A percentile compares a stretch with the other conserved stretches of the same genome.
phyloP scores from a whole-genome alignment of 2,329 filamentous ascomycete species.

The Aspergillus udagawae region DNA sequence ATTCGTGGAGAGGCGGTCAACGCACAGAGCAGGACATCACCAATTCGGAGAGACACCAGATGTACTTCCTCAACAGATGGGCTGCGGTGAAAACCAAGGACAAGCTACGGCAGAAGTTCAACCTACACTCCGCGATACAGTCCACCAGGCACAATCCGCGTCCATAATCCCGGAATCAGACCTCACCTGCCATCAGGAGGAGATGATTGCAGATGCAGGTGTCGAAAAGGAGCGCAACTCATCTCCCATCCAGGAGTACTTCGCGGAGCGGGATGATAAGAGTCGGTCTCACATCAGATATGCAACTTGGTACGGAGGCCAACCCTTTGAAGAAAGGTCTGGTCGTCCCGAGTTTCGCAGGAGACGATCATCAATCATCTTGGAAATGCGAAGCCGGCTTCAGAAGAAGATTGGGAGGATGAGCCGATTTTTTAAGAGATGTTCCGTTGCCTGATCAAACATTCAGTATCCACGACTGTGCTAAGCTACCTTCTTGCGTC shows the following conservation, averaged over 20 bases:
- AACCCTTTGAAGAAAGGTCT: not conserved
- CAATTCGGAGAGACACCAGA: not conserved
- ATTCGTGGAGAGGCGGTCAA: conserved; percentile 4
- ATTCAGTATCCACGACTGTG: not conserved
- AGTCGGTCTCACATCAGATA: not conserved
- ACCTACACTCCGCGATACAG: not conserved
- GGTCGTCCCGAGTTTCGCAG: conserved; percentile 2
- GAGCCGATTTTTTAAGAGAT: conserved; percentile 18
- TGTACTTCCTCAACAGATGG: not conserved
- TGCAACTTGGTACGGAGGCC: not conserved
- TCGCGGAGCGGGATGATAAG: not conserved
- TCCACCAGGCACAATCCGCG: not conserved
- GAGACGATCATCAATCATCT: conserved; percentile 13
- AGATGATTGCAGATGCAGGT: not conserved
- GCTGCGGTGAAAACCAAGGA: not conserved
- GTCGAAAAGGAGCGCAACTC: not conserved
- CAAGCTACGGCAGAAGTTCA: not conserved
- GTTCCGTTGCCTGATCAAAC: not conserved
- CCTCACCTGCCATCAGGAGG: not conserved
- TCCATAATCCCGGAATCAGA: not conserved
- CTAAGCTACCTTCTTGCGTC: not conserved
- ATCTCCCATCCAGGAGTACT: not conserved
- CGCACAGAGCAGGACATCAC: not conserved
- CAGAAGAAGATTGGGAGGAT: conserved; percentile 15
- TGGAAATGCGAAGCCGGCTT: conserved; percentile 10